phyloP scores from a whole-genome alignment of 2,329 filamentous ascomycete species.

The Arthrobotrys entomopaga region DNA sequence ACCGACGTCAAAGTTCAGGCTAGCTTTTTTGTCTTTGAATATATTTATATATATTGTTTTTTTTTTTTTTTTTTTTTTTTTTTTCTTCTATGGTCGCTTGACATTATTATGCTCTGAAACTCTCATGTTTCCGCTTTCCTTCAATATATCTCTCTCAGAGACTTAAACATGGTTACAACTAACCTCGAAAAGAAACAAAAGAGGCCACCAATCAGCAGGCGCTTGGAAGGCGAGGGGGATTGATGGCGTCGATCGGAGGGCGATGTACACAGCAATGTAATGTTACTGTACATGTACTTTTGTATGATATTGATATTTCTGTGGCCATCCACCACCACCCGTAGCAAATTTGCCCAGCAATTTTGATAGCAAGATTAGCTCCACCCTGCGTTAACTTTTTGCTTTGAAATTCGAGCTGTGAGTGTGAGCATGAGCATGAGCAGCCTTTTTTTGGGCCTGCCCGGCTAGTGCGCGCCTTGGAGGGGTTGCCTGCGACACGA shows the following conservation, averaged over 20 bases:
- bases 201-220: conserved; percentile 37
- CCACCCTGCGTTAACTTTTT: conserved; percentile 35
- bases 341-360: conserved; percentile 13
- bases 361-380: conserved; percentile 12
- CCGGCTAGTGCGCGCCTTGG: background rate
- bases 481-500: conserved; percentile 13
- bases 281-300: background rate
- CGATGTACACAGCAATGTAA: conserved; percentile 3
- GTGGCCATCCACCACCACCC: background rate
- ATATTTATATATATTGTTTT: no score
- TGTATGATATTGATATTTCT: no score
- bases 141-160: conserved; percentile 49
- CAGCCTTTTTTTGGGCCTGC: conserved; percentile 18
- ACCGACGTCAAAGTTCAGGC: conserved; percentile 46
- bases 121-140: conserved; percentile 53
- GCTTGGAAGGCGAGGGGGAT: conserved; percentile 15
- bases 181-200: background rate
- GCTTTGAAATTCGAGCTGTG: conserved; percentile 5
- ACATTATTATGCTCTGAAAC: conserved; percentile 54
- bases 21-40: conserved; percentile 11
- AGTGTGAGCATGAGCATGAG: background rate
- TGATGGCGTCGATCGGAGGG: conserved; percentile 10
- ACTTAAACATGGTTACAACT: conserved; percentile 50
- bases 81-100: conserved; percentile 20
- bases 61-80: no score